Evolutionary conservation across 345 rosid genomes (phyloP).

Genomic region (Eucalyptus marginata): DNA sequence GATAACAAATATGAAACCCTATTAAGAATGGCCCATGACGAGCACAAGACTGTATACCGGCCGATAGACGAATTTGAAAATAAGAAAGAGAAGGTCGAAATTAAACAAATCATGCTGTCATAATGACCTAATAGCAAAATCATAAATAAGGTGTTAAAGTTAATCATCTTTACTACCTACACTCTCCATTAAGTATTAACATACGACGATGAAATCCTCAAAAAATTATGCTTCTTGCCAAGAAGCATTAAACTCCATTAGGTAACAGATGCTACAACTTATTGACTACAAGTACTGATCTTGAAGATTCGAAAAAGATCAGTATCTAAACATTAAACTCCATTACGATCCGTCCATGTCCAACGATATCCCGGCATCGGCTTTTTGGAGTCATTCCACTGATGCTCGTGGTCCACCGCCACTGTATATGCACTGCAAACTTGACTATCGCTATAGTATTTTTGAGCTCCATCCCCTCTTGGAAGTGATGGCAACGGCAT

Average conservation of each 20-base stretch:
- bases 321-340: background rate
- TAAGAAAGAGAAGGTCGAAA: background rate
- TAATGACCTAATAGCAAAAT: background rate
- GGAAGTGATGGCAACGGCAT: background rate
- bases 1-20: background rate
- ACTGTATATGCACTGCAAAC: background rate
- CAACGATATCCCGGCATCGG: background rate
- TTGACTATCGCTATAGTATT: background rate
- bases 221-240: background rate
- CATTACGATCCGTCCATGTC: background rate
- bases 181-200: background rate
- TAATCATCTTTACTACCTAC: background rate
- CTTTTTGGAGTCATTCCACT: background rate
- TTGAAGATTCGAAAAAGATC: constrained; percentile 1
- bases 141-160: background rate
- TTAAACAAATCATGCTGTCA: background rate
- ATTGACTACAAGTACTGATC: background rate
- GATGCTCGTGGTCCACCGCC: constrained; percentile 1
- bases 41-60: background rate
- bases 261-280: background rate
- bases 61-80: background rate
- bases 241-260: background rate
- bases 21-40: background rate
- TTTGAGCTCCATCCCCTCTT: background rate
- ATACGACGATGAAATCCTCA: background rate